Evolutionary conservation across 2,329 filamentous ascomycete genomes (phyloP).

Genomic region (Dothiorella sarmentorum): DNA sequence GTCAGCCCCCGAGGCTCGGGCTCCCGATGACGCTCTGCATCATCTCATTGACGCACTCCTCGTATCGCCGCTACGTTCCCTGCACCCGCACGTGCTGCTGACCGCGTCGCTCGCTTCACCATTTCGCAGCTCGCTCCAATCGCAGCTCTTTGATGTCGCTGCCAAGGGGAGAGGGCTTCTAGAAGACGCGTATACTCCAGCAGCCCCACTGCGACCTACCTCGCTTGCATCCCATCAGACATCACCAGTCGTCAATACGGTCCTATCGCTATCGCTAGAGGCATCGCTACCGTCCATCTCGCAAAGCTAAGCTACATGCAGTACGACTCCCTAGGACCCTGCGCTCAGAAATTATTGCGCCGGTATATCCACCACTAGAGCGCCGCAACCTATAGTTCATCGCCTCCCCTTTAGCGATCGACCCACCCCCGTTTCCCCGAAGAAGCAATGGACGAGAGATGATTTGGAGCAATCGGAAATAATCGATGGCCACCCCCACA

Average conservation of each 20-base stretch:
- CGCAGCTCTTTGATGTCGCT: not conserved
- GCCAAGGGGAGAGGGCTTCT: not conserved
- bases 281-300: not conserved
- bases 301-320: constrained; percentile 4
- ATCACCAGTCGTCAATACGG: not conserved
- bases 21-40: constrained; percentile 6
- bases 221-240: constrained; percentile 9
- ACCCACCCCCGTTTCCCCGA: not conserved
- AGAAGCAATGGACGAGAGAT: not conserved
- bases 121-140: constrained; percentile 2
- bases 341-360: not conserved
- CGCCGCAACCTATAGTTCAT: not conserved
- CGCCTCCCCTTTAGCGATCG: not conserved
- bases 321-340: not conserved
- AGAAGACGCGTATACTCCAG: constrained; percentile 1
- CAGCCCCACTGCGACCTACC: not conserved
- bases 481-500: constrained; percentile 2
- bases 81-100: constrained; percentile 12
- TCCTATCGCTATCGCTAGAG: not conserved
- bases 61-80: not conserved
- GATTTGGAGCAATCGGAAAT: constrained; percentile 5
- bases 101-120: constrained; percentile 10
- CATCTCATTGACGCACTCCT: not conserved
- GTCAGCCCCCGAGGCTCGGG: not conserved
- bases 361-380: constrained; percentile 4